Conservation (phyloP, 257 asterid genomes). For the Forsythia viridissima region DNA sequence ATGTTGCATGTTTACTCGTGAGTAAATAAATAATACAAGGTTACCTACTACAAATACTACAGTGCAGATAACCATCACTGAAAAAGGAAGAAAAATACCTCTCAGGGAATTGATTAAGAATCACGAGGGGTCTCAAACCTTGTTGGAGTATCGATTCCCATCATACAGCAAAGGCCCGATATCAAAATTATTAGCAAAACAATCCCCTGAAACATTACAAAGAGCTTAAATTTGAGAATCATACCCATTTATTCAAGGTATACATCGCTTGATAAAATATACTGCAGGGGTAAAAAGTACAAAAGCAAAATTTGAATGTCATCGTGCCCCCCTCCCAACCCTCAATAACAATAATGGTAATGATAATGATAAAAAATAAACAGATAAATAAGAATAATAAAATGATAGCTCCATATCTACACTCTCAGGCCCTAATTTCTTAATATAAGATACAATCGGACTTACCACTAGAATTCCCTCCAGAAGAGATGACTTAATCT, state of each 20-base stretch:
- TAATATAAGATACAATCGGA: background rate
- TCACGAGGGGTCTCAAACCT: conserved; percentile 92
- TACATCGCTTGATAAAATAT: background rate
- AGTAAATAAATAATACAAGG: conserved; percentile 17
- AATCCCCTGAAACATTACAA: conserved; percentile 62
- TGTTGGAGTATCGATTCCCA: conserved; percentile 96
- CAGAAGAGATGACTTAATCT: conserved; percentile 82
- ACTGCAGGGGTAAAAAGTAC: conserved; percentile 6
- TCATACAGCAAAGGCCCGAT: conserved; percentile 99
- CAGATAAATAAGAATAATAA: background rate
- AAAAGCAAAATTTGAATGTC: background rate
- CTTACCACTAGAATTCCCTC: conserved; percentile 93
- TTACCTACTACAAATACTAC: conserved; percentile 26
- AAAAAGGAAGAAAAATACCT: conserved; percentile 21
- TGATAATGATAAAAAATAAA: no score
- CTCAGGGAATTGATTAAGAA: conserved; percentile 44
- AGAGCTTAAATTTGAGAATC: conserved; percentile 4
- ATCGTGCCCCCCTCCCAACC: background rate
- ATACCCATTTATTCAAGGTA: conserved; percentile 2
- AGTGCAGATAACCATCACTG: conserved; percentile 24
- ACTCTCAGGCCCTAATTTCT: background rate
- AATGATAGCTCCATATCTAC: background rate
- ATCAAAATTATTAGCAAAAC: conserved; percentile 84
- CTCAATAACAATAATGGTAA: background rate
- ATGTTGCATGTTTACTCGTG: conserved; percentile 20